A percentile compares a stretch with the other conserved stretches of the same genome.
Evolutionary conservation across 116 monocot genomes (phyloP).

Genomic region (Posidonia oceanica): DNA sequence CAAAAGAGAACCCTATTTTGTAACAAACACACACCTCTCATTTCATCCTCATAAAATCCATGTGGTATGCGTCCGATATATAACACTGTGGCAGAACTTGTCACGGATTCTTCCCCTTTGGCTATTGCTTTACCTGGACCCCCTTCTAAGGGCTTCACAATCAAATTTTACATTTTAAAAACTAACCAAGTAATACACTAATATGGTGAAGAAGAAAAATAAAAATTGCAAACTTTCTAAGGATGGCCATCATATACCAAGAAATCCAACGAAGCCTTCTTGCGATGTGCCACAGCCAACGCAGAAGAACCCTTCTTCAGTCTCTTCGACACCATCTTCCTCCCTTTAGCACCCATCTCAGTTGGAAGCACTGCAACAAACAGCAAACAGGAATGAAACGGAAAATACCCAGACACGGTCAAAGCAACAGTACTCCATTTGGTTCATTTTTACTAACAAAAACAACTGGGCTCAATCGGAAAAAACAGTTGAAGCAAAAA

Average conservation of each 20-base stretch:
- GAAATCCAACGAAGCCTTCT: neutral
- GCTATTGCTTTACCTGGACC: constrained; percentile 21
- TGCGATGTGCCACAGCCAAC: neutral
- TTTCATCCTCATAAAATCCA: constrained; percentile 89
- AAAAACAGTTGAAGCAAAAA: too few relatives aligned
- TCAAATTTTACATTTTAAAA: neutral
- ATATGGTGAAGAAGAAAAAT: neutral
- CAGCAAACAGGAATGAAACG: too few relatives aligned
- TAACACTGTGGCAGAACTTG: constrained; percentile 38
- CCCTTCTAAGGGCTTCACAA: constrained; percentile 59
- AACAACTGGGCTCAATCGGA: too few relatives aligned
- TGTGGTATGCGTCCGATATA: constrained; percentile 90
- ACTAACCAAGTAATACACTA: neutral
- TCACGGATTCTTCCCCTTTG: constrained; percentile 18
- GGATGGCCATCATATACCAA: neutral
- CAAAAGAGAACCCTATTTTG: neutral
- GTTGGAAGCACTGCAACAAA: too few relatives aligned
- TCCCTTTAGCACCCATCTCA: neutral
- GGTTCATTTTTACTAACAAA: too few relatives aligned
- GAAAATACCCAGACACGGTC: too few relatives aligned
- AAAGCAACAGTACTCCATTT: too few relatives aligned
- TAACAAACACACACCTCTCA: constrained; percentile 50
- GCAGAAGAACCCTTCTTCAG: neutral
- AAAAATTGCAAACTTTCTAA: neutral
- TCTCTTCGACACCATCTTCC: neutral